These are phyloP conservation scores for Cladosporium sp. DNA, from an alignment of 2,329 filamentous ascomycete genomes.

Conservation along the genomic window DNA sequence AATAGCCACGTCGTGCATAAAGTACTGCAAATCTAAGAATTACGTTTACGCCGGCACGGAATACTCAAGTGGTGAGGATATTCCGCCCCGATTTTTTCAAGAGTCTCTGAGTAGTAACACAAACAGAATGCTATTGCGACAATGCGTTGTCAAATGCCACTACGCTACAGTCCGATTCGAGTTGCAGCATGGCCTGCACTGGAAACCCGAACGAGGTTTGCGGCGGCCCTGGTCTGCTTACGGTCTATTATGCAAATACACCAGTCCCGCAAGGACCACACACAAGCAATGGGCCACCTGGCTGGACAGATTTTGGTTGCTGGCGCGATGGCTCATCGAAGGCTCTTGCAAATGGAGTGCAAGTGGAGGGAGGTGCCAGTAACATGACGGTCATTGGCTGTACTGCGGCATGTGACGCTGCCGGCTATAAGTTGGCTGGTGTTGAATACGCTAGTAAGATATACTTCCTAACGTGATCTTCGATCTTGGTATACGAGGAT, in stretches of 20 bases:
- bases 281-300: slow-evolving; percentile 24
- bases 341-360: slow-evolving; percentile 25
- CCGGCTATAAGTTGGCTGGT: slow-evolving; percentile 35
- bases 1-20: slow-evolving; percentile 23
- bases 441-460: slow-evolving; percentile 30
- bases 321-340: slow-evolving; percentile 31
- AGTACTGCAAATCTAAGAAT: slow-evolving; percentile 24
- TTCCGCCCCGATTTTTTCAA: background rate
- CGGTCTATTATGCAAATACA: slow-evolving; percentile 30
- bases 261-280: slow-evolving; percentile 23
- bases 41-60: slow-evolving; percentile 32
- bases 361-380: slow-evolving; percentile 25
- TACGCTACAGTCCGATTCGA: slow-evolving; percentile 25
- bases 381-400: slow-evolving; percentile 33
- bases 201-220: slow-evolving; percentile 34
- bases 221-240: slow-evolving; percentile 29
- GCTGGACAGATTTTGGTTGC: slow-evolving; percentile 36
- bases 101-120: background rate
- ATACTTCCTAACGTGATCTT: slow-evolving; percentile 20
- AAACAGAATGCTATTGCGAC: slow-evolving; percentile 27
- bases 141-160: slow-evolving; percentile 27
- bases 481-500: background rate
- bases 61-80: slow-evolving; percentile 19
- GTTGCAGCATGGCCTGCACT: slow-evolving; percentile 33
- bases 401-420: slow-evolving; percentile 29